Base-by-base conservation (phyloP, 331 rosid genomes). In the Telfairia occidentalis region DNA sequence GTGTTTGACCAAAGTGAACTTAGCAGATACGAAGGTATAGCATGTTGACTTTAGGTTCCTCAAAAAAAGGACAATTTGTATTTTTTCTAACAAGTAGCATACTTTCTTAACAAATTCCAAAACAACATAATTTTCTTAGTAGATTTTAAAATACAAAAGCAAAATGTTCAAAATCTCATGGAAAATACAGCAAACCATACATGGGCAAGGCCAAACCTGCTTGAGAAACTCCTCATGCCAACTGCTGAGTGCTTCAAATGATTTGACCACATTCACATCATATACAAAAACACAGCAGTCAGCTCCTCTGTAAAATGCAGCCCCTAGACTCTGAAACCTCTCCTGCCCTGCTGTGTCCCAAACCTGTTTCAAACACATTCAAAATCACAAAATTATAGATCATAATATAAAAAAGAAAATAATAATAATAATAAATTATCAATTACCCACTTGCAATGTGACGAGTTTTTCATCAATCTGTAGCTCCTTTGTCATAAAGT, bases 301-400 rank as follows among this genome's bases (percentile, higher is more conserved):
- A 42, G 98, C 89, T 2, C 97, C 98, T 60, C 98, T 82, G 53
- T 91, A 93, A 83, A 91, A 93, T 59, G 97, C 96, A 59, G 91
- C 84, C 0, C 97, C 96, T 30, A 91, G 85, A 81, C 97, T 87
- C 30, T 91, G 96, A 48, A 93, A 93, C 87, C 92, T 86, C 72
- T 93, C 98, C 43, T 91, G 97, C n/a, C 98, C 98, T 58, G 98
- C 98, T 3, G 98, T 93, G 79, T 93, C 98, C 98, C 98, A 93
- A 79, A 93, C 86, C 98, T 93, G 81, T 83, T 75, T 32, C 19
- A 35, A 70, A 72, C 35, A 49, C 52, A 28, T 50, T 48, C 35
- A 45, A 21, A 67, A 7, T 49, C 40, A 45, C 11, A 30, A 58
- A 45, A 12, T 28, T 32, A 3, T 10, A 55, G n/a, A 55, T 40